Evolutionary conservation across 768 basidiomycete genomes (phyloP), one percentile per base, ranked within the genome.

Genomic region (Xanthoconium purpureum): DNA sequence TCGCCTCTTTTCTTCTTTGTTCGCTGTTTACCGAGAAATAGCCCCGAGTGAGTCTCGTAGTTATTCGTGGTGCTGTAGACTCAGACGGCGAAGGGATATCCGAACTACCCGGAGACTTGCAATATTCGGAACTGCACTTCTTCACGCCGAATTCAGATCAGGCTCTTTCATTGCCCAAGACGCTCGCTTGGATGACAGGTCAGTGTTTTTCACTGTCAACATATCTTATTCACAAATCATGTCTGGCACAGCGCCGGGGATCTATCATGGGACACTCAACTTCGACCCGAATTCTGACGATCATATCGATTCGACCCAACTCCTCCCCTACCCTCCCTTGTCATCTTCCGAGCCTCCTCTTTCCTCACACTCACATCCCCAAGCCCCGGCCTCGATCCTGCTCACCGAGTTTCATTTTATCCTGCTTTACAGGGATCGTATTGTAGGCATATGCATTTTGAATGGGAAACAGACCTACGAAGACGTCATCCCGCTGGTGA

Each of bases 401-500:
- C 74, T 97, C 52, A 96, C 95, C 1, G 91, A 96, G 66, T 97
- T 91, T 67, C 97, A 99, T 68, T 92, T 94, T 66, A 73, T 99
- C 18, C 71, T 98, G 5, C 76, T 98, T 6, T 96, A 93, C 73
- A 77, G 77, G 40, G 88, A 95, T 65, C 79, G 87, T 43, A 78
- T 98, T 11, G 75, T 85, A 14, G 93, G 84, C 5, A 78, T 98
- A 35, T 91, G 89, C 54, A 82, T 82, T 55, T 75, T 98, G 47
- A 85, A 93, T 62, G 91, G 95, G 60, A 82, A 84, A 60, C 72
- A 89, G 28, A 84, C 88, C 6, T 95, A 91, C 66, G 91, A 98
- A 67, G 95, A 96, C 63, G 58, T 78, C 33, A 70, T 96, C 13
- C 90, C 91, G 35, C 71, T 97, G 63, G 94, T 94, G 63, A 70